Evolutionary conservation across 176 grass and related monocot genomes (phyloP), one percentile per base, ranked within the genome.

Genomic region (Oryza glumipatula): DNA sequence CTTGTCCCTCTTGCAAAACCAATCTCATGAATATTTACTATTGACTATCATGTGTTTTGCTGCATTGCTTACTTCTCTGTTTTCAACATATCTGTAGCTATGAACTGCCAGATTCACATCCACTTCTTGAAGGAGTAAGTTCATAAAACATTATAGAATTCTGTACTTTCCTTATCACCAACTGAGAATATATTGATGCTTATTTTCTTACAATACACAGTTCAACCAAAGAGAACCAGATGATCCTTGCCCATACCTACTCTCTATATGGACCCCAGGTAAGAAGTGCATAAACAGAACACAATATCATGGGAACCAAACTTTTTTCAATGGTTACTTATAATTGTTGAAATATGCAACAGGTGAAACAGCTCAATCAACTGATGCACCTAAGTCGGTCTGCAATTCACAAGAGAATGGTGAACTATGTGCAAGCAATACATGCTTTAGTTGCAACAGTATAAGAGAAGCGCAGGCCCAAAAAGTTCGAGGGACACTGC

Each of bases 281-380:
- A 89, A 87, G 89, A 79, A 41, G 19, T 15, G 44, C 46, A 56
- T 26, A 43, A 76, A 39, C 81, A 51, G 35, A 51, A 58, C 14
- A 58, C 19, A 63, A 13, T 79, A 77, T 65, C 49, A 78, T 44
- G 16, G 28, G 1, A 7, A 38, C 54, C 17, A 67, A n/a, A 54
- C 33, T 48, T 23, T n/a, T 1, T 3, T 81, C 1, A 1, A 14
- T 54, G 9, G 9, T 73, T 67, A 8, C 21, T 86, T 30, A 78
- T 19, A 36, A 56, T 82, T 10, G 44, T 72, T 46, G 11, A 70
- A 70, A 88, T 73, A 15, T 82, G 12, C 74, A 85, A 82, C 67
- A 94, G 94, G 94, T 70, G 94, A 96, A 85, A 96, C 91, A 22
- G 94, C 94, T 70, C 89, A 93, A 78, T 96, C 94, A 41, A 96